Conservation (phyloP, 2,329 filamentous ascomycete genomes). For the Monosporascus sp. region DNA sequence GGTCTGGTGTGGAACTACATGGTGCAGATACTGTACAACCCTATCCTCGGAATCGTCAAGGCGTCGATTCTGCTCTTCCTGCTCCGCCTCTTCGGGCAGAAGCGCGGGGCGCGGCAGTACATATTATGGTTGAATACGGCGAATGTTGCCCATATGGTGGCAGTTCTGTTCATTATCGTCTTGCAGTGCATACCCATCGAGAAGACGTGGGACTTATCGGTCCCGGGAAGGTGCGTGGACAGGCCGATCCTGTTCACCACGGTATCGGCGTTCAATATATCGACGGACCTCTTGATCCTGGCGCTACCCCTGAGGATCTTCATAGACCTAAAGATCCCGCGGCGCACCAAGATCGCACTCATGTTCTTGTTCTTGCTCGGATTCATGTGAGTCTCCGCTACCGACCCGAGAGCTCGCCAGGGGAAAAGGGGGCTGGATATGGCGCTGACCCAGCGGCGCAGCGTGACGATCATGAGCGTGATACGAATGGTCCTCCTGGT, state of each 20-base stretch:
- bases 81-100: conserved; percentile 35
- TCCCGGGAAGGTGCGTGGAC: conserved; percentile 27
- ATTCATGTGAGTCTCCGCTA: conserved; percentile 12
- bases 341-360: conserved; percentile 32
- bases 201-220: conserved; percentile 24
- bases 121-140: conserved; percentile 28
- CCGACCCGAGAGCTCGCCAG: conserved; percentile 13
- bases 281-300: conserved; percentile 36
- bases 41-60: conserved; percentile 40
- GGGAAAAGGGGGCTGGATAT: neutral
- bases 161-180: conserved; percentile 28
- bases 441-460: conserved; percentile 6
- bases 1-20: conserved; percentile 30
- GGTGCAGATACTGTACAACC: conserved; percentile 39
- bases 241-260: conserved; percentile 27
- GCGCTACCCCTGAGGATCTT: conserved; percentile 37
- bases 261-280: conserved; percentile 32
- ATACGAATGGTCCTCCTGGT: conserved; percentile 29
- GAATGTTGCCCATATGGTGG: conserved; percentile 22
- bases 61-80: conserved; percentile 41
- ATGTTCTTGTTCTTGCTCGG: conserved; percentile 36
- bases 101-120: conserved; percentile 25
- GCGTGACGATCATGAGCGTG: conserved; percentile 31
- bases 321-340: conserved; percentile 32
- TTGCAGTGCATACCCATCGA: conserved; percentile 36